A percentile compares a stretch with the other conserved stretches of the same genome.
Conservation (phyloP, 768 basidiomycete species). For the Mycena filopes region DNA sequence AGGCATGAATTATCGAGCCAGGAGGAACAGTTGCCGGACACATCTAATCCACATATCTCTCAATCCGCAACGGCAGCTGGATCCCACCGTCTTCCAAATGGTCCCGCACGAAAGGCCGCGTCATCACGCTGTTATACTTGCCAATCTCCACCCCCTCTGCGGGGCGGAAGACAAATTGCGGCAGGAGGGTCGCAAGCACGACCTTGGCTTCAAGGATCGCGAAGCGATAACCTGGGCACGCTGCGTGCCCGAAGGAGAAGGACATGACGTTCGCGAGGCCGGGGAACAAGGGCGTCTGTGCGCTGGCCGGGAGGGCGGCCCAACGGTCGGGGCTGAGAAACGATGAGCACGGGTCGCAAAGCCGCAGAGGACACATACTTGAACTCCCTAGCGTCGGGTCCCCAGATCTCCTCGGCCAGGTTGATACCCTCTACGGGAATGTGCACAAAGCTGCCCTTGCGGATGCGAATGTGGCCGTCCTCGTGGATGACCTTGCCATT, state of each 20-base stretch:
- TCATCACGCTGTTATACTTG: constrained; percentile 61
- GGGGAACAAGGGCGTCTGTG: constrained; percentile 50
- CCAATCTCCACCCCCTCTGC: constrained; percentile 51
- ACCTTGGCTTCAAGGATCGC: constrained; percentile 61
- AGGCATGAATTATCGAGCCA: not conserved
- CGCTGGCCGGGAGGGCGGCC: constrained; percentile 50
- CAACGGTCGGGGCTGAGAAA: constrained; percentile 63
- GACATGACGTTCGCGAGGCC: constrained; percentile 64
- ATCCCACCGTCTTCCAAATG: constrained; percentile 50
- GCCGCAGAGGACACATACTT: constrained; percentile 50
- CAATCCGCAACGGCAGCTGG: constrained; percentile 52
- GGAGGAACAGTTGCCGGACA: no score
- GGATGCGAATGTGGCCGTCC: constrained; percentile 53
- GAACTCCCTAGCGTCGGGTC: constrained; percentile 61
- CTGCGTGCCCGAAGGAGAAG: constrained; percentile 62
- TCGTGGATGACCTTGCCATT: constrained; percentile 51
- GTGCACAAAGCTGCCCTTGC: constrained; percentile 66
- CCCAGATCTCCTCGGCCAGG: constrained; percentile 63
- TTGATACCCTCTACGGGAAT: constrained; percentile 69
- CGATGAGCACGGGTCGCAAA: constrained; percentile 15
- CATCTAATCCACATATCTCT: constrained; percentile 28
- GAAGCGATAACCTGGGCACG: constrained; percentile 62
- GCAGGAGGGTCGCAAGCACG: constrained; percentile 57
- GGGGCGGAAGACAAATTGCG: constrained; percentile 57
- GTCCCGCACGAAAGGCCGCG: constrained; percentile 57